Evolutionary conservation across 768 basidiomycete species (phyloP).

Genomic region (Collybia nuda): DNA sequence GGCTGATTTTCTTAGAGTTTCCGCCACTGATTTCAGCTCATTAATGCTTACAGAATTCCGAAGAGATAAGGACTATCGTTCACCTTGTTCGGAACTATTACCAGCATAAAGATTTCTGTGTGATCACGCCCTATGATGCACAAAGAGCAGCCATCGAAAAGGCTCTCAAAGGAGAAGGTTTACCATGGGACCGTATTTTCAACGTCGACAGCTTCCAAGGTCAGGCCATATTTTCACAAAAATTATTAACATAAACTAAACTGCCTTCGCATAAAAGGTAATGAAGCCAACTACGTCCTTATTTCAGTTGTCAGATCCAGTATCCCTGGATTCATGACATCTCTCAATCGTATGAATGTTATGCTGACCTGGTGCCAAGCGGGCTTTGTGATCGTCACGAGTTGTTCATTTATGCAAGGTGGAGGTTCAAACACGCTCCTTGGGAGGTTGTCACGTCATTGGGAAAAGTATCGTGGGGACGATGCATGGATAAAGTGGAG

Average conservation of each 20-base stretch:
- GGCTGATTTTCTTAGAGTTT: background rate
- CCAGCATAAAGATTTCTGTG: slow-evolving; percentile 31
- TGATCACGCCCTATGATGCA: slow-evolving; percentile 57
- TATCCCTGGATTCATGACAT: slow-evolving; percentile 44
- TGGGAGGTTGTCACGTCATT: slow-evolving; percentile 31
- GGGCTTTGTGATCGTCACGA: slow-evolving; percentile 49
- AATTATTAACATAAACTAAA: background rate
- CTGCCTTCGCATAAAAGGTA: slow-evolving; percentile 30
- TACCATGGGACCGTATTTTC: slow-evolving; percentile 43
- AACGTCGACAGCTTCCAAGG: slow-evolving; percentile 61
- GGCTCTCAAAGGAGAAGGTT: slow-evolving; percentile 27
- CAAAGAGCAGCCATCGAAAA: slow-evolving; percentile 44
- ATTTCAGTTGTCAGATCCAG: slow-evolving; percentile 49
- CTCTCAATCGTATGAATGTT: slow-evolving; percentile 49
- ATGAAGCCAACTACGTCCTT: slow-evolving; percentile 49
- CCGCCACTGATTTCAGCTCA: background rate
- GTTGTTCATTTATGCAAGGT: slow-evolving; percentile 34
- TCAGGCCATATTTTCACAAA: slow-evolving; percentile 10
- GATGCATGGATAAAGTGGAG: slow-evolving; percentile 31
- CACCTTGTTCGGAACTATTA: slow-evolving; percentile 44
- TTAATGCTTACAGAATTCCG: slow-evolving; percentile 31
- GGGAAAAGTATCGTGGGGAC: slow-evolving; percentile 15
- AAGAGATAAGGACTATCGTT: slow-evolving; percentile 39
- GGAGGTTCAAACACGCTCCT: slow-evolving; percentile 40
- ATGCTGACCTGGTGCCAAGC: slow-evolving; percentile 47